Evolutionary conservation across 2,329 filamentous ascomycete species (phyloP).

Genomic region (Botrytis galanthina): DNA sequence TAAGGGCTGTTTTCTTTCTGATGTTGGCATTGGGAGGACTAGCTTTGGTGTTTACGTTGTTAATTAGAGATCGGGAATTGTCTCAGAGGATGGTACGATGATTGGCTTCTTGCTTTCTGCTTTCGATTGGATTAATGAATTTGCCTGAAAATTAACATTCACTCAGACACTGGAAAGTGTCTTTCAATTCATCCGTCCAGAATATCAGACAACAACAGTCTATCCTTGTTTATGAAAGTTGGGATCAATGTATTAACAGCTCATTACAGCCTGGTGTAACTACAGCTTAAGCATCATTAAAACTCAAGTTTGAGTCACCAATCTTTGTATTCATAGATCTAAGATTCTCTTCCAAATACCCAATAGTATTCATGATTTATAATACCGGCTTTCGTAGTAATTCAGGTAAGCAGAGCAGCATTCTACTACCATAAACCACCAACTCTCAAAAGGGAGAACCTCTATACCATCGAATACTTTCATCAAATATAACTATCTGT

Average conservation of each 20-base stretch:
- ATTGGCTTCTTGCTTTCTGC: background rate
- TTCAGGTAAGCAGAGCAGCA: background rate
- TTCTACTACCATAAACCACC: background rate
- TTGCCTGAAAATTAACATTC: background rate
- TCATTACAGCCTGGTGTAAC: background rate
- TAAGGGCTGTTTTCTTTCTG: slow-evolving; percentile 16
- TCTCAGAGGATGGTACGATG: slow-evolving; percentile 7
- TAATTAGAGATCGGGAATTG: slow-evolving; percentile 13
- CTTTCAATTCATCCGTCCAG: background rate
- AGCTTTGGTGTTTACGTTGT: background rate
- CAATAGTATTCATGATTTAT: background rate
- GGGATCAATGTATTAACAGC: background rate
- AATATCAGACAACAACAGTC: background rate
- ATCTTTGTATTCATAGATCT: background rate
- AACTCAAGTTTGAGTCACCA: background rate
- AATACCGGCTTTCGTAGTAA: no score
- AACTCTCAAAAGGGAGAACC: no score
- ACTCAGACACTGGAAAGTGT: background rate
- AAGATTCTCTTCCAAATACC: background rate
- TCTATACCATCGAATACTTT: background rate
- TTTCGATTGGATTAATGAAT: background rate
- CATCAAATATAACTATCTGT: no score
- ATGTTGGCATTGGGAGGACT: slow-evolving; percentile 9
- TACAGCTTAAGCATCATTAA: background rate
- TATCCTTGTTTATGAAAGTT: background rate